Evolutionary conservation across 2,329 filamentous ascomycete genomes (phyloP), one percentile per base, ranked within the genome.

Genomic region (Beauveria australis): DNA sequence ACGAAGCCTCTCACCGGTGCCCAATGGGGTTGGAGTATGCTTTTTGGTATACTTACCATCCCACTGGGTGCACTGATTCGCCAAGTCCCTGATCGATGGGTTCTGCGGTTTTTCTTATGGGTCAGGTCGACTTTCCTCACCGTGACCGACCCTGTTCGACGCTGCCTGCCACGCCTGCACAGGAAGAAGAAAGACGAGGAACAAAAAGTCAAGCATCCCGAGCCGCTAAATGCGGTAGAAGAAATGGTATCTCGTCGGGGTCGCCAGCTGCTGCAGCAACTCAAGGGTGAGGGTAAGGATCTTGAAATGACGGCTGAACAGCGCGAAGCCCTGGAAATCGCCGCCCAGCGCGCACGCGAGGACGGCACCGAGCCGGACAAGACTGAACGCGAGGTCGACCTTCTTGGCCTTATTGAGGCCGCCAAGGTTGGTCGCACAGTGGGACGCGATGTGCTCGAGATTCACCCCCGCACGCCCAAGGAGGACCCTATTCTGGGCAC

Each of bases 1-100:
- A 85, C 87, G 1, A 74, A 73, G 8, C 79, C 78, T 1, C 77
- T 90, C 59, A 81, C 81, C n/a, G 85, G 83, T 24, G 72, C 79
- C 6, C 84, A 89, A 64, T 91, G 88, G 88, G 87, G 78, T 7
- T 85, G 87, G 73, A 89, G 86, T 37, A 76, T 91, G 60, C 78
- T 89, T 1, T 80, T 91, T 30, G 88, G 88, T 30, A 75, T 82
- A 22, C 69, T 91, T 14, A 87, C 86, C 0, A 74, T 91, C n/a
- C 87, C 87, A 0, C 75, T 90, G 76, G 76, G 76, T 18, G 74
- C 74, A 0, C 59, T 76, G 53, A 74, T 78, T 19, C 73, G 76
- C 22, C 72, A 76, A 37, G 68, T 78, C 0, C 76, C 76, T 0
- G 76, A 78, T 26, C 63, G 66, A 2, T 65, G 70, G 18, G 69